These are phyloP conservation scores for Candida gorgasii DNA, from an alignment of 805 yeast genomes.

Conservation along the genomic window DNA sequence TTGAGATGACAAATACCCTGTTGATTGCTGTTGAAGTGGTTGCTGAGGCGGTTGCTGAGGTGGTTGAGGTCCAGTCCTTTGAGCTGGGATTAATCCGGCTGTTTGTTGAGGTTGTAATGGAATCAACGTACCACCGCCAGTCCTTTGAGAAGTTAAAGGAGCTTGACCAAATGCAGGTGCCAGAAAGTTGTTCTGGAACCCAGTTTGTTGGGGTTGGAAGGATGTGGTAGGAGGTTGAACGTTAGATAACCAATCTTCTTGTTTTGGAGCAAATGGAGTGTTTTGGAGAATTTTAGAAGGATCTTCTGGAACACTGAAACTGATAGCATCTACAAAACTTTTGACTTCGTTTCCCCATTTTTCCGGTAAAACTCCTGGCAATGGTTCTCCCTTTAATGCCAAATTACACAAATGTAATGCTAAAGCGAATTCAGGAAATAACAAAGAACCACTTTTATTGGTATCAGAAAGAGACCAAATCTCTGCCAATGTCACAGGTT, in stretches of 20 bases:
- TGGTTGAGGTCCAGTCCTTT: conserved; percentile 38
- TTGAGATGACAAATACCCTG: conserved; percentile 20
- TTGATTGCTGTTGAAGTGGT: conserved; percentile 24
- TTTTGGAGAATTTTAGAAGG: conserved; percentile 39
- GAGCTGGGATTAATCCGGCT: conserved; percentile 58
- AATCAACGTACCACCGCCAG: conserved; percentile 47
- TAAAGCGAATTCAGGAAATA: conserved; percentile 93
- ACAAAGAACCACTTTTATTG: conserved; percentile 75
- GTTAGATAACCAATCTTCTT: conserved; percentile 30
- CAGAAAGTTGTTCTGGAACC: conserved; percentile 33
- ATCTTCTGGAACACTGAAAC: conserved; percentile 70
- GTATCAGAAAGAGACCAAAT: conserved; percentile 94
- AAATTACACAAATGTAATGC: conserved; percentile 85
- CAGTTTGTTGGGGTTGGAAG: conserved; percentile 40
- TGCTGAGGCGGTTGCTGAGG: conserved; percentile 24
- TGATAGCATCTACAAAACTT: conserved; percentile 87
- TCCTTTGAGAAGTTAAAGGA: conserved; percentile 37
- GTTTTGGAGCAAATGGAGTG: conserved; percentile 42
- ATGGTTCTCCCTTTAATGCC: conserved; percentile 72
- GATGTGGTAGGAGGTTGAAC: conserved; percentile 22
- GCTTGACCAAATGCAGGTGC: conserved; percentile 11
- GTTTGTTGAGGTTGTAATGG: conserved; percentile 68
- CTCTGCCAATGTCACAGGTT: conserved; percentile 73
- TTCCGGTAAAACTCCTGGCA: conserved; percentile 73
- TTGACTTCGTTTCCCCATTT: conserved; percentile 80